Evolutionary conservation across 129 eudicot species (phyloP), one percentile per base, ranked within the genome.

Genomic region (Lactuca sativa): DNA sequence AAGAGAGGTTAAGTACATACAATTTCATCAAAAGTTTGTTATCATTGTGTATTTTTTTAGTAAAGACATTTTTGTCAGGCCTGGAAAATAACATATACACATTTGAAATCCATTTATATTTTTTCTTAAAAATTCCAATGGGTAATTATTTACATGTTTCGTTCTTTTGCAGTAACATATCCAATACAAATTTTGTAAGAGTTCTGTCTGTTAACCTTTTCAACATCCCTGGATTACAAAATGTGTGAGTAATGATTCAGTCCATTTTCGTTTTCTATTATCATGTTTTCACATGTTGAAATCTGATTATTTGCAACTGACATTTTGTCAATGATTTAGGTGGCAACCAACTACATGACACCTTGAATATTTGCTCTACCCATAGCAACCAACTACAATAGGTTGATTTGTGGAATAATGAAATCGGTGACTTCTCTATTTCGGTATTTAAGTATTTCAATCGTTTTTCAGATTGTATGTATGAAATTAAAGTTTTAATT

Each of bases 341-440:
- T 68, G 74, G 81, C 83, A 91, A 91, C 65, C 71, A 71, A 47
- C 59, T 91, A 40, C 78, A 84, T 66, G 88, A 79, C 54, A 88
- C 86, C 31, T 74, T 91, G 76, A 53, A 80, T 73, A 78, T 91
- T 75, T 85, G 88, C 34, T 69, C 72, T 67, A 68, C 73, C 52
- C 72, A 78, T 9, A 78, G 82, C 84, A 75, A 71, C 75, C 81
- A 88, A 62, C 82, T 91, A 70, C 85, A 86, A 67, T 85, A 82
- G 43, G 84, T 88, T 63, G 89, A 91, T 73, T 77, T 91, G 82
- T 79, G 77, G 86, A 74, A 86, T 80, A 88, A 91, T 76, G 78
- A 74, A 60, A 78, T 71, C 33, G n/a, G 8, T 31, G 57, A 21
- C 55, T 77, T 77, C 59, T 18, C 21, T 1, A 18, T 18, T 18